Percentiles rank a stretch among this genome's conserved stretches.
These are phyloP conservation scores for Diaporthe capsici DNA, from an alignment of 2,329 filamentous ascomycete species.

Conservation along the genomic window DNA sequence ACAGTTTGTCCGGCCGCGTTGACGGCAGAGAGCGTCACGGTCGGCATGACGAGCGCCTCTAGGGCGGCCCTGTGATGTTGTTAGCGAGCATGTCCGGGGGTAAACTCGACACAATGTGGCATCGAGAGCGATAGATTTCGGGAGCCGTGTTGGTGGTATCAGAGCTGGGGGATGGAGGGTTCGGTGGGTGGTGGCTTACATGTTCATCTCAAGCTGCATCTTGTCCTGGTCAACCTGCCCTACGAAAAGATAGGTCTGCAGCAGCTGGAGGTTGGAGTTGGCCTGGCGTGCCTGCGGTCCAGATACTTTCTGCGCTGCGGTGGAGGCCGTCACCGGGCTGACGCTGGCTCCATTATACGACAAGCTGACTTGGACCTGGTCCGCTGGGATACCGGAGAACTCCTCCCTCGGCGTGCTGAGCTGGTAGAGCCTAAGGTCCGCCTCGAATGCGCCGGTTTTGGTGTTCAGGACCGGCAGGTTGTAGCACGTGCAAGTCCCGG, in stretches of 20 bases:
- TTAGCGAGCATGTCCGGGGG: constrained; percentile 33
- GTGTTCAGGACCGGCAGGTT: constrained; percentile 81
- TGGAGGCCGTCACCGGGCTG: constrained; percentile 55
- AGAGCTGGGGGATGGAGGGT: not conserved
- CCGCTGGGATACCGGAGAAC: constrained; percentile 65
- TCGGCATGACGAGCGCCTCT: constrained; percentile 76
- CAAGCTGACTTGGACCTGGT: constrained; percentile 69
- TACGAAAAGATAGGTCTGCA: constrained; percentile 78
- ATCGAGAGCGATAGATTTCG: too few relatives aligned
- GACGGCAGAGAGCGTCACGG: constrained; percentile 75
- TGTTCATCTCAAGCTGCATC: constrained; percentile 69
- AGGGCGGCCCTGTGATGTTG: constrained; percentile 63
- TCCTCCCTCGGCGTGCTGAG: constrained; percentile 70
- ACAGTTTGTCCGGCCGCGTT: constrained; percentile 66
- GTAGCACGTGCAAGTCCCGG: constrained; percentile 86
- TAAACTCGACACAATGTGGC: not conserved
- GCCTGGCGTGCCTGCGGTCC: constrained; percentile 44
- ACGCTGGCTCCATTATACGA: constrained; percentile 69
- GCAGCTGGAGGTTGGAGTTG: constrained; percentile 54
- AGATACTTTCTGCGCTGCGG: constrained; percentile 43
- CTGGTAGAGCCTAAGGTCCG: constrained; percentile 82
- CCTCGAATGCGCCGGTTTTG: constrained; percentile 78
- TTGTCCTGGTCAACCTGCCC: constrained; percentile 74
- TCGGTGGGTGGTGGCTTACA: constrained; percentile 64
- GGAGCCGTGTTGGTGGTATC: not conserved